Percentiles rank a stretch among this genome's conserved stretches.
phyloP scores from a whole-genome alignment of 1,139 yeast genomes.

The Yamadazyma triangularis region DNA sequence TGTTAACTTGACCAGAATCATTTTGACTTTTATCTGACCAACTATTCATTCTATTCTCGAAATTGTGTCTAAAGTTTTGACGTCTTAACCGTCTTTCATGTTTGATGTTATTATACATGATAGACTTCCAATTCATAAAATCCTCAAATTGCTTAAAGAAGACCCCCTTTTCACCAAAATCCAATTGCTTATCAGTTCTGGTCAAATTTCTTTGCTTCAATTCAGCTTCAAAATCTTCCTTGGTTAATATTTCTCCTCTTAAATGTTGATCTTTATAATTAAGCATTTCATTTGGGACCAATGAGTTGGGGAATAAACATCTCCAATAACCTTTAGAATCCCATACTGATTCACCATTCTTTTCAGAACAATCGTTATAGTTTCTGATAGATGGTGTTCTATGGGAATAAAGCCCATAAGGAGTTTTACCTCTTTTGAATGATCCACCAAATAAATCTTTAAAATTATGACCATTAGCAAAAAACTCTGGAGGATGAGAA shows the following conservation, averaged over 20 bases:
- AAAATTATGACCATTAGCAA: neutral
- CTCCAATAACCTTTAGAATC: conserved; percentile 80
- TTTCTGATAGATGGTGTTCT: conserved; percentile 60
- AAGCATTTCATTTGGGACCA: conserved; percentile 33
- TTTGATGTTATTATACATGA: conserved; percentile 43
- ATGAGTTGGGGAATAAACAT: conserved; percentile 69
- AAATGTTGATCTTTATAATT: conserved; percentile 22
- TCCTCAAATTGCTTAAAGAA: conserved; percentile 61
- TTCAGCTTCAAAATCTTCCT: conserved; percentile 42
- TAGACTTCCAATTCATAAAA: conserved; percentile 62
- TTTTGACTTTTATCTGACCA: neutral
- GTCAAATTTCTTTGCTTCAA: conserved; percentile 10
- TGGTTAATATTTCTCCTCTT: conserved; percentile 38
- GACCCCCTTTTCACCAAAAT: conserved; percentile 36
- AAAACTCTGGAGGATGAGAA: neutral
- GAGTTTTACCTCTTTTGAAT: conserved; percentile 18
- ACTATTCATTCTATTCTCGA: conserved; percentile 13
- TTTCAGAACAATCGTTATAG: conserved; percentile 58
- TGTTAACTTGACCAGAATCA: neutral
- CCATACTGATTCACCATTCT: conserved; percentile 73
- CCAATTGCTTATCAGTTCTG: conserved; percentile 16
- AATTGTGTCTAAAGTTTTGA: conserved; percentile 1
- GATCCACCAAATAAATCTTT: neutral
- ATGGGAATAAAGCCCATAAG: conserved; percentile 50
- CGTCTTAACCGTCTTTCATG: conserved; percentile 16